Evolutionary conservation across 805 yeast genomes (phyloP).

Genomic region (Sungouiella thailandica): DNA sequence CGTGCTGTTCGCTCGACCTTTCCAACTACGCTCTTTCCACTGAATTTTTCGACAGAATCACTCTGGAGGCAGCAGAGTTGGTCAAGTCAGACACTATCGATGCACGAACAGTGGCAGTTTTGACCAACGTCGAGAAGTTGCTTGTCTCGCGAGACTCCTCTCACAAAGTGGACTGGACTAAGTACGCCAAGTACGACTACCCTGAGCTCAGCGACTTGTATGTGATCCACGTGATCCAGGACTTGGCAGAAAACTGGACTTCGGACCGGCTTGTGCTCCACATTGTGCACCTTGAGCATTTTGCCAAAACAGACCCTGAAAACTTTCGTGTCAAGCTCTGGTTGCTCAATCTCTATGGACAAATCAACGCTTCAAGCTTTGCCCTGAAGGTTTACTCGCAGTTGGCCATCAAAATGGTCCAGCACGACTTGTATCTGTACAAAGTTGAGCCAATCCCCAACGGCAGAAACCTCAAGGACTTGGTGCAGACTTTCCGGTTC

Average conservation of each 20-base stretch:
- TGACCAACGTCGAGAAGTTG: slow-evolving; percentile 10
- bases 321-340: slow-evolving; percentile 70
- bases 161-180: slow-evolving; percentile 3
- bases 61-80: neutral
- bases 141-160: slow-evolving; percentile 1
- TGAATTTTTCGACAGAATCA: slow-evolving; percentile 4
- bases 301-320: slow-evolving; percentile 52
- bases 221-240: slow-evolving; percentile 11
- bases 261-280: slow-evolving; percentile 27
- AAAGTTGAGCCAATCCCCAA: slow-evolving; percentile 44
- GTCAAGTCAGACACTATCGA: slow-evolving; percentile 1
- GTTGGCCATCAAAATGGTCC: slow-evolving; percentile 68
- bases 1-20: slow-evolving; percentile 64
- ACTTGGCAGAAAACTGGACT: slow-evolving; percentile 19
- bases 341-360: slow-evolving; percentile 59
- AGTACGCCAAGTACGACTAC: slow-evolving; percentile 4
- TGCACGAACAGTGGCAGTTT: slow-evolving; percentile 1
- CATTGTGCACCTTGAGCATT: slow-evolving; percentile 54
- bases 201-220: slow-evolving; percentile 10
- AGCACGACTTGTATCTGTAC: slow-evolving; percentile 64
- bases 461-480: slow-evolving; percentile 28
- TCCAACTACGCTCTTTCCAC: slow-evolving; percentile 4
- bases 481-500: slow-evolving; percentile 36
- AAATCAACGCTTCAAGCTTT: slow-evolving; percentile 48
- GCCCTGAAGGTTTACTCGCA: slow-evolving; percentile 48